Base-by-base conservation (phyloP, 2,329 filamentous ascomycete genomes). In the Dothideomycetes sp. region DNA sequence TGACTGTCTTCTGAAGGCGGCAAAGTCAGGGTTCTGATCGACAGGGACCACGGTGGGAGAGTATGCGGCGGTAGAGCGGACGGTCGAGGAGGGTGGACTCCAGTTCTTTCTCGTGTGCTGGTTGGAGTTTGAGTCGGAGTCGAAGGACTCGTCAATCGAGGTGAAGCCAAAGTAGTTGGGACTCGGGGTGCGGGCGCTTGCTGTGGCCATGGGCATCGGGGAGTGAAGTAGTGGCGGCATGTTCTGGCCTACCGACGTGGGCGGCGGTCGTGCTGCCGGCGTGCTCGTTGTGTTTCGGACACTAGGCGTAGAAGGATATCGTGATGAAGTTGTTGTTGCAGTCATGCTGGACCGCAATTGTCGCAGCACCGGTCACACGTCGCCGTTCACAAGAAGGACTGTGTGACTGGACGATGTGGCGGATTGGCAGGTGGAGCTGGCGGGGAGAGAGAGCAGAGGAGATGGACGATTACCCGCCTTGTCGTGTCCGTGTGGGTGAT, bases 111-210 rank as follows among this genome's bases (percentile, higher is more conserved):
- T 75, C 1, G 78, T 70, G 45, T 82, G 68, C 24, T 69, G 68
- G 1, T 43, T 46, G 4, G 49, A 46, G 3, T 45, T 48, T 5
- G 49, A 46, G 34, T 56, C 48, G 40, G 38, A 49, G 9, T 50
- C 45, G 38, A 80, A 78, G 45, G 78, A 72, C 17, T 73, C 68
- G 45, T 84, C 77, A 40, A 62, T 68, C 34, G 64, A 60, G 15
- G 75, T 58, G 44, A 93, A 75, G 41, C 83, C 84, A 57, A 94
- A 94, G 61, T 94, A 94, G 57, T 88, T 93, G 10, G 86, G 84
- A 56, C 84, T 89, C 17, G 70, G 58, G 15, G 59, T 53, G 36
- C 54, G 51, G 32, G 47, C 47, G 48, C 56, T 48, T 45, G 46
- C 44, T 19, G 39, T 31, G 33, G 31, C 16, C 16, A 36, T 18